Evolutionary conservation across 345 rosid species (phyloP), one percentile per base, ranked within the genome.

Genomic region (Cardamine chenopodiifolia): DNA sequence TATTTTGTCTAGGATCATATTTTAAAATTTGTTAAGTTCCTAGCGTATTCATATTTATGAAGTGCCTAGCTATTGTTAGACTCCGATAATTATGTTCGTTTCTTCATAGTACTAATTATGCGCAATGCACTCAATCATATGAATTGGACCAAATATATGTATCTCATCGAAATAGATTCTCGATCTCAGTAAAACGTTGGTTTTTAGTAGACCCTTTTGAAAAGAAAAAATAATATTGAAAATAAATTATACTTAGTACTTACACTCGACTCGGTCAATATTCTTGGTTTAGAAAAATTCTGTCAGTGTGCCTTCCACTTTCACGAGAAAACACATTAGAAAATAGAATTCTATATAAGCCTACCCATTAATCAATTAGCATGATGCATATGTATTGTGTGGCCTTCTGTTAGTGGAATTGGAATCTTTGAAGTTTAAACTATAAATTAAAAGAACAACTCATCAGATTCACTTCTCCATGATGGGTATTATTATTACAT

Each of bases 401-500:
- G 60, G 45, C 19, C 45, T 67, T 18, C 35, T 75, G 5, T 50
- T 4, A 60, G 62, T 39, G 68, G 79, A 59, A 49, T 52, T 60
- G 62, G 73, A 68, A 75, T 75, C 73, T 75, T 66, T 35, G 18
- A 25, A 61, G 4, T 47, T 10, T 7, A 3, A 45, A 60, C 57
- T 20, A 37, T 40, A 7, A 53, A 68, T n/a, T 6, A 6, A 56
- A 56, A 31, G 15, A 42, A 70, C 55, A 70, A 70, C 63, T 59
- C 58, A 48, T n/a, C n/a, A 60, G 68, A 71, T 60, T 71, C 75
- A 71, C 56, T 71, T 60, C 45, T 34, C 22, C 66, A 70, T 70
- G 74, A 57, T 44, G 26, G 7, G 7, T 37, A 23, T 23, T 23
- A 18, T 67, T 8, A 3, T 31, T 31, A 18, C 2, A 6, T 40